phyloP scores from a whole-genome alignment of 176 grass and related monocot genomes.

The Typha latifolia region DNA sequence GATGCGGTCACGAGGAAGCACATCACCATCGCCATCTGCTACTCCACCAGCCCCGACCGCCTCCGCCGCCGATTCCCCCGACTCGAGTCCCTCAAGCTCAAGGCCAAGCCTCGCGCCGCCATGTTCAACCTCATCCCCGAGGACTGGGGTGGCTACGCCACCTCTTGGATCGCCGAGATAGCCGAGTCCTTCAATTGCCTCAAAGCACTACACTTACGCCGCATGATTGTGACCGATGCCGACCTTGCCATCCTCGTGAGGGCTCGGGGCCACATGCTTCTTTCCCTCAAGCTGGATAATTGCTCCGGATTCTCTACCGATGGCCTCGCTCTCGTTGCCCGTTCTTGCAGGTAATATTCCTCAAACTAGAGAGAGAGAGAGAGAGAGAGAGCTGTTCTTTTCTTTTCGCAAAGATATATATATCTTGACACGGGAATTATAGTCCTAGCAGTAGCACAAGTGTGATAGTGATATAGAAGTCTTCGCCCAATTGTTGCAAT shows the following conservation, averaged over 20 bases:
- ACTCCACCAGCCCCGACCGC: slow-evolving; percentile 65
- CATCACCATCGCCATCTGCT: slow-evolving; percentile 84
- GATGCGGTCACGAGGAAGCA: slow-evolving; percentile 70
- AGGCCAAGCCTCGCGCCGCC: slow-evolving; percentile 80
- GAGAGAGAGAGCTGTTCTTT: too few relatives aligned
- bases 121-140: slow-evolving; percentile 96
- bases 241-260: slow-evolving; percentile 51
- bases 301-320: slow-evolving; percentile 92
- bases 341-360: slow-evolving; percentile 58
- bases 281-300: slow-evolving; percentile 74
- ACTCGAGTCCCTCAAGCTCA: slow-evolving; percentile 87
- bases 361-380: too few relatives aligned
- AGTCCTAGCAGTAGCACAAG: too few relatives aligned
- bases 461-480: background rate
- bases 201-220: slow-evolving; percentile 71
- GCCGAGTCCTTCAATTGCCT: slow-evolving; percentile 58
- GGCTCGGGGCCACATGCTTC: slow-evolving; percentile 60
- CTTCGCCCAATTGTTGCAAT: background rate
- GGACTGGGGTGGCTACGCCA: slow-evolving; percentile 79
- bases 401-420: too few relatives aligned
- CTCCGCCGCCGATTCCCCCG: slow-evolving; percentile 64
- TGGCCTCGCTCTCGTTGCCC: slow-evolving; percentile 45
- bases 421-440: too few relatives aligned
- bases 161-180: slow-evolving; percentile 60
- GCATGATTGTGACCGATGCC: slow-evolving; percentile 61